Evolutionary conservation across 768 basidiomycete genomes (phyloP), one percentile per base, ranked within the genome.

Genomic region (Sutorius australiensis): DNA sequence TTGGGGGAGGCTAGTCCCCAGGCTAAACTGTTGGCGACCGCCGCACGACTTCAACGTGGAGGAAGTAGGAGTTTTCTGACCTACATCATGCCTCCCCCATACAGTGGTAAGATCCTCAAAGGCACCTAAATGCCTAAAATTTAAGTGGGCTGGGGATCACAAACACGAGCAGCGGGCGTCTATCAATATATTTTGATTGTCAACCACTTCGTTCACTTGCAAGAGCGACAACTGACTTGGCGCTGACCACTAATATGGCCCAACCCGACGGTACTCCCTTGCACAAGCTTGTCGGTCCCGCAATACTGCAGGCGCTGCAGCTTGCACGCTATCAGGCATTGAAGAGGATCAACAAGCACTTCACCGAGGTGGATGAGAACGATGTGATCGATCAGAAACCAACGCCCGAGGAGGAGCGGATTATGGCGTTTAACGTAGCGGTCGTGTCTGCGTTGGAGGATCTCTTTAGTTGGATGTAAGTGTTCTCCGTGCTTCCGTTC

Each of bases 381-480:
- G 49, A 54, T 32, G 37, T 55, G 30, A 42, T 63, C 34, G 43
- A n/a, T 39, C 56, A 56, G 30, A 61, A 53, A 33, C 52, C 51
- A 30, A 51, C 51, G 3, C 43, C 16, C 21, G 58, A 64, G 28
- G 62, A 61, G 14, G 51, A 63, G 24, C 52, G 54, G 2, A 36
- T 61, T 17, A 46, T 58, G 33, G 11, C 14, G 19, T 50, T 49
- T 2, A 60, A 55, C 16, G 46, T 28, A 13, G 33, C 19, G 11
- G 54, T 61, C 14, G 58, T 60, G 8, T 54, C 51, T 21, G 37
- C 47, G 5, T 33, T 63, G 32, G 61, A 63, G 17, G 50, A 63
- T 38, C 19, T 63, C 14, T 60, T 57, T n/a, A 60, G 55, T 9
- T 60, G 43, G 55, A 56, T 46, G 60, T 57, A 19, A 46, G 46